Evolutionary conservation across 768 basidiomycete species (phyloP), one percentile per base, ranked within the genome.

Genomic region (Sarcodon aspratus): DNA sequence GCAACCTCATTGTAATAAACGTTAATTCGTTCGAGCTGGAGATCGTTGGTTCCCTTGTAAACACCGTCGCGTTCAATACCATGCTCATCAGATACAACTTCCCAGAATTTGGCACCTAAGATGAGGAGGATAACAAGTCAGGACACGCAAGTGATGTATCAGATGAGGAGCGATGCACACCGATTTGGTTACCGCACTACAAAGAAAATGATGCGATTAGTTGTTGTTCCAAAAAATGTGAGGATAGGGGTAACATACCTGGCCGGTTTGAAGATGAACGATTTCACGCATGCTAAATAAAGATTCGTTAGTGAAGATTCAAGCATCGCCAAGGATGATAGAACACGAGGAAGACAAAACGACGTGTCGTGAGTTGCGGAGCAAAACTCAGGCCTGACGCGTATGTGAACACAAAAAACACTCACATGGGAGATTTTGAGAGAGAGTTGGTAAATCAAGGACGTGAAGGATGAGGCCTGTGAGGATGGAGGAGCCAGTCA

Each of bases 101-200:
- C 93, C 93, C 92, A 94, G 79, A 91, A 89, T 68, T 87, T 87
- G 71, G 87, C 85, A 83, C 88, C 88, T 89, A 40, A 17, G 60
- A 36, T 44, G 27, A 55, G 43, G 47, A 52, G 44, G 56, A 50
- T 27, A 27, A 27, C 21, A 27, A 27, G 21, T 27, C 51, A 27
- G 35, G 48, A n/a, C 9, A 33, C 36, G 36, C 38, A 11, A 42
- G 43, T 18, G 43, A 47, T 4, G 47, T 32, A 12, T 8, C 13
- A 31, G 21, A 38, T 31, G 38, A 57, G 60, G 33, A 44, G 50
- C 54, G 51, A 57, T 55, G 63, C 81, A 57, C 58, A 92, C 94
- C 94, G 67, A 96, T 95, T 77, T 98, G 94, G 88, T 98, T 98
- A 78, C 95, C 95, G 67, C 95, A 98, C 90, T 84, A 57, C 37